phyloP scores from a whole-genome alignment of 345 rosid genomes.

The Nephelium lappaceum region DNA sequence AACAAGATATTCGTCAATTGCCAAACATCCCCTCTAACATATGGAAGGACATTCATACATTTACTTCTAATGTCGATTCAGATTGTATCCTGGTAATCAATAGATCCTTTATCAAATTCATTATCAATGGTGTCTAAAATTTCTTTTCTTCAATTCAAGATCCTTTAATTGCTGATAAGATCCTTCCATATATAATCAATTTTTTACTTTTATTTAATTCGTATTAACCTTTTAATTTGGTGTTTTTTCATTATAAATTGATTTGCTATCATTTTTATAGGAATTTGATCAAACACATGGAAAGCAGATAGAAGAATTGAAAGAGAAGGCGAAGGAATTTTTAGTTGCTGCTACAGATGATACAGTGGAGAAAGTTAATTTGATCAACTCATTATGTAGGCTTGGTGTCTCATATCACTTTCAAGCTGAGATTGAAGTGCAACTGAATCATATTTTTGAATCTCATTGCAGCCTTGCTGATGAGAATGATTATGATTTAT shows the following conservation, averaged over 20 bases:
- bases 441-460: not conserved
- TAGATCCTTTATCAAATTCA: not conserved
- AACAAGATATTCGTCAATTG: not conserved
- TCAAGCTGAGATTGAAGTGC: not conserved
- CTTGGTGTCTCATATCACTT: slow-evolving; percentile 17
- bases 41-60: not conserved
- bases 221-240: too few relatives aligned
- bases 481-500: slow-evolving; percentile 2
- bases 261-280: not conserved
- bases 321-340: not conserved
- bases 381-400: not conserved
- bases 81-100: not conserved
- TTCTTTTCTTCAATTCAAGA: not conserved
- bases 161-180: not conserved
- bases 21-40: not conserved
- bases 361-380: not conserved
- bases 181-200: too few relatives aligned
- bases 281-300: not conserved
- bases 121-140: too few relatives aligned
- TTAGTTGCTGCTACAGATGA: not conserved
- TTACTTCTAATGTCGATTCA: not conserved
- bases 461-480: not conserved
- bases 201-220: too few relatives aligned
- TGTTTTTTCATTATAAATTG: too few relatives aligned
- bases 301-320: not conserved